Evolutionary conservation across 2,329 filamentous ascomycete genomes (phyloP).

Genomic region (Hypomyces rosellus): DNA sequence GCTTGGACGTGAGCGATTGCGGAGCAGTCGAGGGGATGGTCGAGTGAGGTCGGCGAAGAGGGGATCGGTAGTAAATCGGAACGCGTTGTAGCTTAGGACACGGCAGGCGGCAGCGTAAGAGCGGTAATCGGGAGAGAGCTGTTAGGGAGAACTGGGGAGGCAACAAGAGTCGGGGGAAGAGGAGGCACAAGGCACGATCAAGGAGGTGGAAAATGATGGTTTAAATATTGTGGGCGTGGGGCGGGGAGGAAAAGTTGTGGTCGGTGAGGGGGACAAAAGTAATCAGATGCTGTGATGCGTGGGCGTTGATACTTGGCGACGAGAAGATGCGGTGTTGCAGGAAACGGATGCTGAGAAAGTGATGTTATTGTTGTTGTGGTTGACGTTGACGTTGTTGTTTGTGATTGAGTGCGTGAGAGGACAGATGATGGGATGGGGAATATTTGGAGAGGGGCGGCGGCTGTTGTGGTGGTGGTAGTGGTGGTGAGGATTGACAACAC

Average conservation of each 20-base stretch:
- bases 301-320: neutral
- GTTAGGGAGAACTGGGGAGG: neutral
- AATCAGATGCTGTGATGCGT: neutral
- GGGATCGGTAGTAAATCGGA: neutral
- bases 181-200: neutral
- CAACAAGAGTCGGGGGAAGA: neutral
- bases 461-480: neutral
- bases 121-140: neutral
- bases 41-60: neutral
- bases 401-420: constrained; percentile 2
- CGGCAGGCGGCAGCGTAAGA: neutral
- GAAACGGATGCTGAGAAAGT: too few species aligned
- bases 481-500: neutral
- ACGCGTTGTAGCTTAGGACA: constrained; percentile 6
- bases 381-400: neutral
- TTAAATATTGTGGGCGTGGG: neutral
- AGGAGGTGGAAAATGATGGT: neutral
- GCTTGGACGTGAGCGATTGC: neutral
- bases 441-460: neutral
- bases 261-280: neutral
- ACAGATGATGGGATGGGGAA: neutral
- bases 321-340: neutral
- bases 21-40: neutral
- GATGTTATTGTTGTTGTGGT: constrained; percentile 1
- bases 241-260: neutral